phyloP scores from a whole-genome alignment of 2,329 filamentous ascomycete species.

The Ceratocystis smalleyi region DNA sequence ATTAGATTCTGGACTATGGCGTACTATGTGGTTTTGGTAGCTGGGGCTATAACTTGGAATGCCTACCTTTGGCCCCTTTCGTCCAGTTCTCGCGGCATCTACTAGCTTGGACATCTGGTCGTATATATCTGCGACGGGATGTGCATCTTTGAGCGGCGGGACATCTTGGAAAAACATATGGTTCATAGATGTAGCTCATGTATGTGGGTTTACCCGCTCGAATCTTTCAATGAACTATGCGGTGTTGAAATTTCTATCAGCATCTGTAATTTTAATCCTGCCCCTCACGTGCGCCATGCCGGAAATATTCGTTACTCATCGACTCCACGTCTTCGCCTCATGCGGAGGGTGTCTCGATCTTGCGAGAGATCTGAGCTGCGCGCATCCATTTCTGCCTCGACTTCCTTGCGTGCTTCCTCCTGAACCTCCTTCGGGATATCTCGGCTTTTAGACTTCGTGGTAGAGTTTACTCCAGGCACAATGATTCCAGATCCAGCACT shows the following conservation, averaged over 20 bases:
- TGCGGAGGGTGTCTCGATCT: conserved; percentile 23
- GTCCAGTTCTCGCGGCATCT: conserved; percentile 27
- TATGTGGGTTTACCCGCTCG: too few relatives aligned
- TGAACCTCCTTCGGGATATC: conserved; percentile 5
- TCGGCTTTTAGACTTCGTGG: background rate
- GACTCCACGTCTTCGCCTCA: conserved; percentile 26
- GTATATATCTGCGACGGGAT: too few relatives aligned
- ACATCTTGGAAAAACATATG: too few relatives aligned
- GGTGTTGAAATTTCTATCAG: background rate
- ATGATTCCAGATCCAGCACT: conserved; percentile 31
- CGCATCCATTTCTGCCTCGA: conserved; percentile 36
- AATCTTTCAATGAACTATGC: background rate
- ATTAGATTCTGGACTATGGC: conserved; percentile 47
- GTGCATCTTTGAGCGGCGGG: too few relatives aligned
- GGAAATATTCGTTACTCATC: conserved; percentile 18
- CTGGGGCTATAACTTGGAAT: conserved; percentile 58
- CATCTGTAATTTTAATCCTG: background rate
- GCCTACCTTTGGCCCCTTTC: conserved; percentile 57
- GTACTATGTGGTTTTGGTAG: conserved; percentile 65
- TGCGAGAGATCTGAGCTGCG: conserved; percentile 19
- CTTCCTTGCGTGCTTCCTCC: conserved; percentile 21
- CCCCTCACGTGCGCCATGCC: background rate
- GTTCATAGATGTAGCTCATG: too few relatives aligned
- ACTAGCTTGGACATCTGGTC: background rate
- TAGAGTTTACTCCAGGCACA: conserved; percentile 23